Conservation (phyloP, 2,329 filamentous ascomycete genomes). For the Pseudocercospora pini-densiflorae region DNA sequence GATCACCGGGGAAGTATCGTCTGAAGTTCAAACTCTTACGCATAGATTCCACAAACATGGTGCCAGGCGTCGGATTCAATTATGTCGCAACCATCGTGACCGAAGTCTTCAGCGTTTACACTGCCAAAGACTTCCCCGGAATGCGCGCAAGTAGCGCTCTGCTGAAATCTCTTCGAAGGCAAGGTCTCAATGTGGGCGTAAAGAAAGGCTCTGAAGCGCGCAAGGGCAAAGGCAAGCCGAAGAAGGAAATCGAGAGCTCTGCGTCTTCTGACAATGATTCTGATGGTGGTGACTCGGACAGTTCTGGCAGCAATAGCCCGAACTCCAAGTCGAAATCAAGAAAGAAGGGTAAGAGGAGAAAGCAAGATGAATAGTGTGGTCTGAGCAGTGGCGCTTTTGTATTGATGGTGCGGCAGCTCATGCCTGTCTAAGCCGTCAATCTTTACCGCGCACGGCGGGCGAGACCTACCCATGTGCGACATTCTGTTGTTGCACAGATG, state of each 20-base stretch:
- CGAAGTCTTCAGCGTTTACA: slow-evolving; percentile 78
- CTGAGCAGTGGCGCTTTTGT: not conserved
- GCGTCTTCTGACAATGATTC: slow-evolving; percentile 26
- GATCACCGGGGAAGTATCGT: slow-evolving; percentile 75
- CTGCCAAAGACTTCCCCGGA: slow-evolving; percentile 83
- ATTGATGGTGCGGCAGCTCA: slow-evolving; percentile 1
- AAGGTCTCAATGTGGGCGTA: slow-evolving; percentile 82
- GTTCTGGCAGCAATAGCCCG: slow-evolving; percentile 23
- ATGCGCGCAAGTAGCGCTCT: slow-evolving; percentile 78
- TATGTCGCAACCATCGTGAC: slow-evolving; percentile 63
- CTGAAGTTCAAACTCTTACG: slow-evolving; percentile 75
- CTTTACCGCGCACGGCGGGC: not conserved
- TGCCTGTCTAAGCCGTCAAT: slow-evolving; percentile 7
- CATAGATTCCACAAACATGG: slow-evolving; percentile 65
- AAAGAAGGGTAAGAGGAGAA: slow-evolving; percentile 33
- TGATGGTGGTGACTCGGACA: slow-evolving; percentile 16
- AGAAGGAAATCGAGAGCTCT: slow-evolving; percentile 25
- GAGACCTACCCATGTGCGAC: slow-evolving; percentile 5
- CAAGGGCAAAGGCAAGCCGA: slow-evolving; percentile 40
- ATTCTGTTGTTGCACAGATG: slow-evolving; percentile 6
- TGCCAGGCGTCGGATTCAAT: slow-evolving; percentile 56
- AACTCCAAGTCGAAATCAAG: slow-evolving; percentile 23
- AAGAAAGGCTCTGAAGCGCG: slow-evolving; percentile 78
- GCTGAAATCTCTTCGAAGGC: slow-evolving; percentile 74
- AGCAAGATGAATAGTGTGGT: slow-evolving; percentile 17